Evolutionary conservation across 306 rosid genomes (phyloP), one percentile per base, ranked within the genome.

Genomic region (Cucumis cinereus): DNA sequence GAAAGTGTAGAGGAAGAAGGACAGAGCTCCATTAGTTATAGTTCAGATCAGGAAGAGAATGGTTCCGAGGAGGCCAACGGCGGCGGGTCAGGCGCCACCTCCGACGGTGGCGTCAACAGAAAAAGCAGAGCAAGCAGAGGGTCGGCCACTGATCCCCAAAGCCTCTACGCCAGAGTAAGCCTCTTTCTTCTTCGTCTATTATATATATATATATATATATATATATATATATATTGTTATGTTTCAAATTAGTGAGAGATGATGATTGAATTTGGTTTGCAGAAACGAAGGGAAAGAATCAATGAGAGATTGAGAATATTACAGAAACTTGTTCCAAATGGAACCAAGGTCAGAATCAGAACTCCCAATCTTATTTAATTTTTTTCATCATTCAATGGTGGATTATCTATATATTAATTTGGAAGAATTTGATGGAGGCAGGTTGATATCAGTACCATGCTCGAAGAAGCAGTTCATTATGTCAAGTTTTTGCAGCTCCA

Each of bases 381-480:
- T 45, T 45, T 45, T 13, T 45, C 52, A 45, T 45, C 5, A 45
- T 45, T 13, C 0, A 45, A 45, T 45, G 52, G 52, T 16, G 12
- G 12, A 41, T 45, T 45, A 45, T 0, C 12, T 3, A 45, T 0
- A 45, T 30, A 13, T 45, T 45, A 45, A 45, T 45, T 45, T 45
- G 16, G 3, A 45, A 12, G 16, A 45, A 45, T 4, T 45, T 24
- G 61, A 28, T 45, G n/a, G 16, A 12, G 2, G 33, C 76, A 91
- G 97, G 97, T 94, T 64, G 98, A 94, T 82, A 90, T 94, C 56
- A 94, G 98, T 85, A 94, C 98, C 52, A 94, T 94, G 98, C 95
- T 94, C 45, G 98, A 94, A 86, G 97, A 94, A 71, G 96, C 97
- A 49, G 97, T 91, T 41, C 87, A 88, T 36, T 94, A 94, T 60